phyloP scores from a whole-genome alignment of 768 basidiomycete genomes.

The Vishniacozyma victoriae region DNA sequence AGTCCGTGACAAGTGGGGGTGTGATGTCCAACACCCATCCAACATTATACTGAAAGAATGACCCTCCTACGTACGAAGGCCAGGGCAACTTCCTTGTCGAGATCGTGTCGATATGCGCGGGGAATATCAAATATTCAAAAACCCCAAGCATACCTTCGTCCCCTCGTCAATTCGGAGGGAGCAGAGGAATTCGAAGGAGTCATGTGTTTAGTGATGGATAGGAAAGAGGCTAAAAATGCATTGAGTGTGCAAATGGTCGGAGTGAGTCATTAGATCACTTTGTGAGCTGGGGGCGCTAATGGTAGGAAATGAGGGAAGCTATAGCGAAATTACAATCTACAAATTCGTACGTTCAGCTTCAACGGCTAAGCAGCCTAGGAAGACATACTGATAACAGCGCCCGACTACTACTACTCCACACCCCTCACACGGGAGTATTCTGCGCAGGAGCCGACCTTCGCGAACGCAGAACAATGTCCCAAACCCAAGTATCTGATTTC shows the following conservation, averaged over 20 bases:
- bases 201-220: constrained; percentile 68
- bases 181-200: constrained; percentile 54
- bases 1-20: too few relatives aligned
- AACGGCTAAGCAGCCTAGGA: background rate
- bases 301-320: constrained; percentile 65
- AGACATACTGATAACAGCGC: constrained; percentile 51
- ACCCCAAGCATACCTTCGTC: constrained; percentile 30
- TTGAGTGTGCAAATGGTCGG: constrained; percentile 68
- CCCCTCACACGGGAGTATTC: constrained; percentile 69
- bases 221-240: constrained; percentile 79
- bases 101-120: too few relatives aligned
- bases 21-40: too few relatives aligned
- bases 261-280: constrained; percentile 48
- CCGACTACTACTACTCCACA: constrained; percentile 76
- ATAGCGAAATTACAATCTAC: constrained; percentile 63
- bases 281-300: background rate
- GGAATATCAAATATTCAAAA: background rate
- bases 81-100: too few relatives aligned
- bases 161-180: constrained; percentile 17
- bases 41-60: too few relatives aligned
- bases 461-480: constrained; percentile 78
- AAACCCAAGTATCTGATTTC: constrained; percentile 67
- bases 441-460: constrained; percentile 87
- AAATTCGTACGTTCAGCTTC: constrained; percentile 55
- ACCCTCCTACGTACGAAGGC: too few relatives aligned